Conservation (phyloP, 139 green algal genomes). For the Chloropicon primus region DNA sequence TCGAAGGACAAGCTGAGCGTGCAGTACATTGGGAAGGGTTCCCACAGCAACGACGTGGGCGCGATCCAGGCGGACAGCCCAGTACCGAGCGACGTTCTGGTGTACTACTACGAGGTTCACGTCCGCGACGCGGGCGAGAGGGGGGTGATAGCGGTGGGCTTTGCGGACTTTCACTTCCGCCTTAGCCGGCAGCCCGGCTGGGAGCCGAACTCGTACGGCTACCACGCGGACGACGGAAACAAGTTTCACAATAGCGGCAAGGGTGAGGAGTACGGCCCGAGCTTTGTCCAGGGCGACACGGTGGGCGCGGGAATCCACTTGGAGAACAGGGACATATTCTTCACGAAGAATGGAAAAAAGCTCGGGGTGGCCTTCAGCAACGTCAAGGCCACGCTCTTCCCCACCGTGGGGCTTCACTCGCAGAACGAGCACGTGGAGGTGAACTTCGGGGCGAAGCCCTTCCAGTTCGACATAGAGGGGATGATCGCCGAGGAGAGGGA, state of each 20-base stretch:
- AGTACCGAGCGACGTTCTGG: constrained; percentile 27
- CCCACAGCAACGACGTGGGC: constrained; percentile 58
- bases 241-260: constrained; percentile 33
- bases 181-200: constrained; percentile 67
- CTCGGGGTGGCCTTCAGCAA: constrained; percentile 52
- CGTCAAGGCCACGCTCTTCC: constrained; percentile 49
- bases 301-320: constrained; percentile 70
- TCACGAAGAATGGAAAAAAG: constrained; percentile 77
- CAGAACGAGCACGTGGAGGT: constrained; percentile 44
- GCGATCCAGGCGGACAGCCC: constrained; percentile 45
- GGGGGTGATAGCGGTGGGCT: constrained; percentile 57
- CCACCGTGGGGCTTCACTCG: constrained; percentile 72
- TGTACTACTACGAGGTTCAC: constrained; percentile 79
- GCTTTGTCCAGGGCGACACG: constrained; percentile 48
- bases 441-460: constrained; percentile 69
- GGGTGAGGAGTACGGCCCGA: constrained; percentile 62
- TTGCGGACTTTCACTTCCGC: constrained; percentile 50
- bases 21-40: constrained; percentile 41
- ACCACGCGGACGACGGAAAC: constrained; percentile 71
- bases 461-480: constrained; percentile 61
- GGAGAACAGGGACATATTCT: constrained; percentile 68
- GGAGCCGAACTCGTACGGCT: constrained; percentile 69
- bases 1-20: constrained; percentile 47
- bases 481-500: constrained; percentile 38
- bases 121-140: constrained; percentile 43